A percentile compares a stretch with the other conserved stretches of the same genome.
Evolutionary conservation across 2,329 filamentous ascomycete genomes (phyloP).

Genomic region (Ophiosphaerella korrae): DNA sequence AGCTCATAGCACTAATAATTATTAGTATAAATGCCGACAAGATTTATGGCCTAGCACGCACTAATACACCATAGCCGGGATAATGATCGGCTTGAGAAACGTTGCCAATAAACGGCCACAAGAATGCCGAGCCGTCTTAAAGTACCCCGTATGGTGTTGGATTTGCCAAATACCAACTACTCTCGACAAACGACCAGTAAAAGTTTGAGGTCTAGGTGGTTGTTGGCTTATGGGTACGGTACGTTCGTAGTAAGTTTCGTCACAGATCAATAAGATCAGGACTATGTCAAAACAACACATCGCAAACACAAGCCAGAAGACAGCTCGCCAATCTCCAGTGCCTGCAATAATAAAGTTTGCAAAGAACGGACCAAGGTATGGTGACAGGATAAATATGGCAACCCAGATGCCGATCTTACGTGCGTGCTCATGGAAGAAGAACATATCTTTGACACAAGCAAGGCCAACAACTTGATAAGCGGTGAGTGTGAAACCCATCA

Average conservation of each 20-base stretch:
- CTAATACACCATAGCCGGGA: conserved; percentile 34
- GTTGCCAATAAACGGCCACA: conserved; percentile 26
- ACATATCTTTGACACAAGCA: conserved; percentile 43
- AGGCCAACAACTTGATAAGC: conserved; percentile 31
- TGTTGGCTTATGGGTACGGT: conserved; percentile 21
- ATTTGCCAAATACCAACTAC: conserved; percentile 42
- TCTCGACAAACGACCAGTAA: conserved; percentile 21
- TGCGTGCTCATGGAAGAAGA: conserved; percentile 46
- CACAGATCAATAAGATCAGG: conserved; percentile 35
- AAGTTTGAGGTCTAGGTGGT: conserved; percentile 18
- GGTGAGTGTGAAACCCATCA: conserved; percentile 31
- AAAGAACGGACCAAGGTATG: conserved; percentile 41
- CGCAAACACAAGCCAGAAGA: conserved; percentile 30
- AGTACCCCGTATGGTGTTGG: conserved; percentile 36
- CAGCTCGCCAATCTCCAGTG: conserved; percentile 29
- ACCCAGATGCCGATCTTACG: conserved; percentile 44
- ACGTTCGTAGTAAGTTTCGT: conserved; percentile 45
- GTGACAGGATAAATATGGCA: conserved; percentile 33
- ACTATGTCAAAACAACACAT: conserved; percentile 25
- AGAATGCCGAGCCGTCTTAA: conserved; percentile 24
- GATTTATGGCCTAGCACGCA: conserved; percentile 5
- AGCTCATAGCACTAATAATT: neutral
- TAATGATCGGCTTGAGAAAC: conserved; percentile 30
- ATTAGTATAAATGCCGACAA: neutral
- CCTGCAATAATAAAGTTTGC: conserved; percentile 33